Evolutionary conservation across 176 grass and related monocot genomes (phyloP).

Genomic region (Cocos nucifera): DNA sequence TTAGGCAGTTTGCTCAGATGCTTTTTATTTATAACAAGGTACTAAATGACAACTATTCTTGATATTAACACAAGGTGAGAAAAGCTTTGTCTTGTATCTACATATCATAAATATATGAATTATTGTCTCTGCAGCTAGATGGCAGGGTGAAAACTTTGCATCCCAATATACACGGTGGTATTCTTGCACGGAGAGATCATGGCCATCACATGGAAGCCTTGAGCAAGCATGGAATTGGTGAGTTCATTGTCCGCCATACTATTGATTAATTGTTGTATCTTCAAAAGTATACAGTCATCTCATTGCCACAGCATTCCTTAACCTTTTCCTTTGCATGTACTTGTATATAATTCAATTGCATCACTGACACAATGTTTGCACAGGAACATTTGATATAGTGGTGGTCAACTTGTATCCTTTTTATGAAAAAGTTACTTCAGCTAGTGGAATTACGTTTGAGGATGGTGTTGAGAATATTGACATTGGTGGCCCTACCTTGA

Average conservation of each 20-base stretch:
- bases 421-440: constrained; percentile 78
- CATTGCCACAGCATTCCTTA: too few relatives aligned
- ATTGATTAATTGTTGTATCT: background rate
- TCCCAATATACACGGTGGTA: constrained; percentile 90
- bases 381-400: constrained; percentile 94
- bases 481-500: constrained; percentile 90
- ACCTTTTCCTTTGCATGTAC: too few relatives aligned
- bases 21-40: too few relatives aligned
- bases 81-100: too few relatives aligned
- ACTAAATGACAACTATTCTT: too few relatives aligned
- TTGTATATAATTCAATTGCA: background rate
- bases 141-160: constrained; percentile 96
- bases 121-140: constrained; percentile 46
- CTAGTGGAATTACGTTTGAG: constrained; percentile 63
- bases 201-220: constrained; percentile 69
- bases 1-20: too few relatives aligned
- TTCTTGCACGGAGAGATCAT: constrained; percentile 92
- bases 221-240: constrained; percentile 69
- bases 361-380: constrained; percentile 5
- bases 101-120: too few relatives aligned
- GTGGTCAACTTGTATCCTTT: constrained; percentile 97
- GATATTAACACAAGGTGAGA: too few relatives aligned
- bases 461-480: constrained; percentile 95
- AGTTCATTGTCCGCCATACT: background rate
- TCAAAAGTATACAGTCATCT: background rate